A percentile compares a stretch with the other conserved stretches of the same genome.
Evolutionary conservation across 2,329 filamentous ascomycete species (phyloP).

Genomic region (Colletotrichum tamarilloi): DNA sequence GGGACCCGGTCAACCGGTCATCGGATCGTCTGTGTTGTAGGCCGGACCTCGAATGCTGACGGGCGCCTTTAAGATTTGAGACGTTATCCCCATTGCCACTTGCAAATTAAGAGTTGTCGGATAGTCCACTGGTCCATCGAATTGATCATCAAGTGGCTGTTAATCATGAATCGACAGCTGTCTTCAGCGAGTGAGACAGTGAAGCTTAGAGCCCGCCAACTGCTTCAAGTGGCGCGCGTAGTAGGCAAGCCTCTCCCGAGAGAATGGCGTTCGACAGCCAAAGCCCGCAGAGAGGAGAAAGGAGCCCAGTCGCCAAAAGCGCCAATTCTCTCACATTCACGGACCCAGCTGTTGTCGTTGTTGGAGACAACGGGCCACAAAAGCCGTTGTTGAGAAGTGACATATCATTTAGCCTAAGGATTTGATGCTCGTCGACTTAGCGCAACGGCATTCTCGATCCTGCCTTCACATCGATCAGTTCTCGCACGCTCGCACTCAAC

Average conservation of each 20-base stretch:
- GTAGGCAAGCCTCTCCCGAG: conserved; percentile 23
- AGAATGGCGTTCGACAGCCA: background rate
- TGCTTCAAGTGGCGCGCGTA: background rate
- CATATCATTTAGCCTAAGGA: conserved; percentile 7
- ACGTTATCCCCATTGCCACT: background rate
- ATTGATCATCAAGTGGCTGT: background rate
- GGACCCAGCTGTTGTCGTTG: background rate
- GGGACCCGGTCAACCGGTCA: background rate
- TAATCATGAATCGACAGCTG: background rate
- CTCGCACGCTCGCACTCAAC: background rate
- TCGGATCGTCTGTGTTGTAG: background rate
- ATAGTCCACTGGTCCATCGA: background rate
- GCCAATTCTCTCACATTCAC: background rate
- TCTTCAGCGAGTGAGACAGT: conserved; percentile 4
- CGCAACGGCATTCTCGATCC: background rate
- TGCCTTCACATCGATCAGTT: conserved; percentile 1
- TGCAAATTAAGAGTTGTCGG: background rate
- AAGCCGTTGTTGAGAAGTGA: conserved; percentile 12
- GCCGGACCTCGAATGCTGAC: background rate
- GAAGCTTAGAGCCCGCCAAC: background rate
- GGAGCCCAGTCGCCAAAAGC: background rate
- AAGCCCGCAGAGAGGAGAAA: background rate
- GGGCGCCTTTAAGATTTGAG: background rate
- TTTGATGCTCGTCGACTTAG: background rate
- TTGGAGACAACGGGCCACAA: background rate